Evolutionary conservation across 371 early-diverging fungal genomes (phyloP), one percentile per base, ranked within the genome.

Genomic region (Capillidium rhysosporum): DNA sequence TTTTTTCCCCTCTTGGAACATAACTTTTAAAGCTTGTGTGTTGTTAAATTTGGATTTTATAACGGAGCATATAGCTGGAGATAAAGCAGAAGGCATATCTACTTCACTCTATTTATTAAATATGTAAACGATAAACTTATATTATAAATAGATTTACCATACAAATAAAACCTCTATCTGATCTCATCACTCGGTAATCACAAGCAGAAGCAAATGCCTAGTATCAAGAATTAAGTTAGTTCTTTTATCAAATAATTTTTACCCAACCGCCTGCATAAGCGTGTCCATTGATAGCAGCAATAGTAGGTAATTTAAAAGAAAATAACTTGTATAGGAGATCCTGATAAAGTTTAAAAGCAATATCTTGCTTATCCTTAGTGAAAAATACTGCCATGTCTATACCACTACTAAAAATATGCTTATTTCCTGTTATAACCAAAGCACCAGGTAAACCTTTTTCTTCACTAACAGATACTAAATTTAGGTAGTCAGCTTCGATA

Each of bases 281-380:
- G 48, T 87, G 86, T 66, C 77, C 85, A 55, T 85, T 82, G 25
- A 84, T 63, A 16, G 85, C 86, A 5, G 89, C 87, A 16, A 86
- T 73, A 0, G 86, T 85, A 0, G 89, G 86, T 8, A 86, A 62
- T 20, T 73, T 66, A 58, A 83, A 84, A 0, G 76, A 77, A 34
- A 83, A 54, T 39, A 84, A 26, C 1, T 73, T 64, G 7, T 59
- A 62, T 7, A 82, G 67, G 54, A 82, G 44, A 9, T 21, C 18
- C 24, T 71, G 62, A 44, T 68, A 80, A 1, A 24, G 3, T 21
- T 10, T 45, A 1, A 21, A 21, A 2, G 23, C n/a, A 7, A 7
- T 12, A 12, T 34, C 34, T 34, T 34, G 34, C 4, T 4, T 4
- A 34, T 34, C 34, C 12, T 12, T 12, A 34, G 7, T 34, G 34